Evolutionary conservation across 768 basidiomycete genomes (phyloP).

Genomic region (Leccinellum rugosiceps): DNA sequence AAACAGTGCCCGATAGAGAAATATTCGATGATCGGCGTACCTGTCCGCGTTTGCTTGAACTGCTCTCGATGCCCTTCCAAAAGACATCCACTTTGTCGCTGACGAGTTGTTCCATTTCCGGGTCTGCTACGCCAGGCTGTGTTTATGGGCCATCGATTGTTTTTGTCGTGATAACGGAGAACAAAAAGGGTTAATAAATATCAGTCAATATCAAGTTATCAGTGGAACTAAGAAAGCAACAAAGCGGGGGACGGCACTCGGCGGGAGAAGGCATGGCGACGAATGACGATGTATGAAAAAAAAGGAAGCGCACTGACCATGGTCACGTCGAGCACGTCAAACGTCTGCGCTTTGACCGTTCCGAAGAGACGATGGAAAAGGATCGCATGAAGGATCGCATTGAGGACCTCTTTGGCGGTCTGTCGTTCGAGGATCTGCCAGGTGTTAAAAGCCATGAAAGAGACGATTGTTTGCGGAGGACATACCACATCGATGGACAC

Average conservation of each 20-base stretch:
- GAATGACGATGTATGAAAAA: background rate
- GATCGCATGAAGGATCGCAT: slow-evolving; percentile 75
- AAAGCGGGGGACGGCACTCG: background rate
- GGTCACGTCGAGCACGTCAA: slow-evolving; percentile 81
- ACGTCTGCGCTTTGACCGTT: slow-evolving; percentile 68
- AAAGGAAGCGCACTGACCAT: slow-evolving; percentile 50
- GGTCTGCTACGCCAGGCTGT: slow-evolving; percentile 77
- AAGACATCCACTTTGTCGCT: slow-evolving; percentile 75
- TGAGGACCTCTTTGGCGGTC: slow-evolving; percentile 69
- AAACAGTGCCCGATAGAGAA: background rate
- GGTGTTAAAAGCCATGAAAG: too few species aligned
- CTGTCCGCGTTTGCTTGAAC: slow-evolving; percentile 63
- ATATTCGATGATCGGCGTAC: slow-evolving; percentile 32
- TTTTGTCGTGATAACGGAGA: background rate
- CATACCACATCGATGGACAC: slow-evolving; percentile 32
- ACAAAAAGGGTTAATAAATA: background rate
- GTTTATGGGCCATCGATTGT: background rate
- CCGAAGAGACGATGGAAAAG: slow-evolving; percentile 84
- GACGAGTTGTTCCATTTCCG: slow-evolving; percentile 66
- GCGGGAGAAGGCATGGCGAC: too few species aligned
- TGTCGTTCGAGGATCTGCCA: slow-evolving; percentile 69
- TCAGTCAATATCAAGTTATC: background rate
- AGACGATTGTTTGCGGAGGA: background rate
- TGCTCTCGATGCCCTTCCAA: slow-evolving; percentile 72
- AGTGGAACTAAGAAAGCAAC: background rate